Evolutionary conservation across 768 basidiomycete species (phyloP), one percentile per base, ranked within the genome.

Genomic region (Leucocoprinus sp.): DNA sequence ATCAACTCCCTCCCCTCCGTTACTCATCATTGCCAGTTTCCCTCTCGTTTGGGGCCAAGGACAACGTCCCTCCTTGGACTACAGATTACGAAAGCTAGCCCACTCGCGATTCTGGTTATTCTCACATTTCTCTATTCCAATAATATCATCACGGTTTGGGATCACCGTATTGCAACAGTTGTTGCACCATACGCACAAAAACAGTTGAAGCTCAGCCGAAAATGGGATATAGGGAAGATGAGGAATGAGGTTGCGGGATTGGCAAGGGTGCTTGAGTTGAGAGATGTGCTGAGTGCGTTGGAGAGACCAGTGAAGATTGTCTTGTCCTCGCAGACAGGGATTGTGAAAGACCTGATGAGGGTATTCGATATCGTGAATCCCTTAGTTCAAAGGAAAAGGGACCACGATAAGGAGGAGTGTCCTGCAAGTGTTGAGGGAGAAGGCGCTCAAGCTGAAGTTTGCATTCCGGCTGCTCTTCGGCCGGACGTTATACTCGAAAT

Each of bases 91-190:
- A 78, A 78, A 1, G 78, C 76, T 50, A 75, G 80, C 36, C 71
- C 83, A 0, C 64, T 93, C 5, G 66, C 89, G 0, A 61, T 84
- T 12, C 73, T 96, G 12, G 71, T 95, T 17, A 66, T 97, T 15
- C 60, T 96, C 15, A 73, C 80, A 18, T 97, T 92, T 56, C 62
- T 97, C n/a, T 97, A 97, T 62, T 75, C 86, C 1, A 95, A 99
- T 59, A 75, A 81, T 31, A 61, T 93, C 1, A 67, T 89, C 8
- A 80, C 89, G 0, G 60, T 93, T 11, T 93, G 92, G 89, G 93
- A 98, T 58, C 69, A 71, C 9, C 77, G 91, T 12, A 70, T 97
- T 14, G 35, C 46, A 2, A 4, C 17, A 2, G 67, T 84, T 14
- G 69, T 88, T 8, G 70, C 64, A 4, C 52, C 64, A 0, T 59